Evolutionary conservation across 805 yeast species (phyloP), one percentile per base, ranked within the genome.

Genomic region (Yarrowia sp.): DNA sequence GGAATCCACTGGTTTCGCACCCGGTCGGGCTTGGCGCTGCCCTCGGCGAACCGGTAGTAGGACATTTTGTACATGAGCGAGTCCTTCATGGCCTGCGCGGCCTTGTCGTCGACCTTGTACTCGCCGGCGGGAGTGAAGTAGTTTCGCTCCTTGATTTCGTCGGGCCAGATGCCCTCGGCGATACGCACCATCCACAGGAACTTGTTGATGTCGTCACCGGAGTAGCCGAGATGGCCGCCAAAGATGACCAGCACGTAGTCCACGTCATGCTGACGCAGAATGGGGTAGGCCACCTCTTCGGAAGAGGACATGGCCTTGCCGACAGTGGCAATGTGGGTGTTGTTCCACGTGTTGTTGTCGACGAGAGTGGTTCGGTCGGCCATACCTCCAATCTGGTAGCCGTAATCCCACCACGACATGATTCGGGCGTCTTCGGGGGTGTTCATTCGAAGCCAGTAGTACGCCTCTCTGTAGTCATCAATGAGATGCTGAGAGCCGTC

Each of bases 401-500:
- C 99, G 74, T 96, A 96, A 80, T 96, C 99, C 99, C 99, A 95
- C 99, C 99, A 95, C 10, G 98, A 88, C 88, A 96, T 91, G 67
- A 95, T 89, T 76, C 90, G 92, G 39, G 98, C 89, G 75, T 95
- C 98, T 75, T 95, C 97, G 3, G 89, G 86, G 0, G 99, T 95
- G 79, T 95, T 95, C 97, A 93, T 92, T 74, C 99, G 86, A 71
- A 95, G 81, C 99, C 99, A 95, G 76, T 93, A 95, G 80, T 95
- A 95, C 10, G 98, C 99, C 81, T 95, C 99, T 78, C 99, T 86
- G 81, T 88, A 95, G 77, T 95, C 99, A 76, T 95, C 99, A 73
- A 95, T 95, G 69, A 93, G 79, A 67, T 83, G 81, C 70, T 84
- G 87, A 15, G 90, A 83, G 1, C 99, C 99, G 74, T 95, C 97